Percentiles rank a stretch among this genome's conserved stretches.
Conservation (phyloP, 2,329 filamentous ascomycete genomes). For the Aspergillus texensis region DNA sequence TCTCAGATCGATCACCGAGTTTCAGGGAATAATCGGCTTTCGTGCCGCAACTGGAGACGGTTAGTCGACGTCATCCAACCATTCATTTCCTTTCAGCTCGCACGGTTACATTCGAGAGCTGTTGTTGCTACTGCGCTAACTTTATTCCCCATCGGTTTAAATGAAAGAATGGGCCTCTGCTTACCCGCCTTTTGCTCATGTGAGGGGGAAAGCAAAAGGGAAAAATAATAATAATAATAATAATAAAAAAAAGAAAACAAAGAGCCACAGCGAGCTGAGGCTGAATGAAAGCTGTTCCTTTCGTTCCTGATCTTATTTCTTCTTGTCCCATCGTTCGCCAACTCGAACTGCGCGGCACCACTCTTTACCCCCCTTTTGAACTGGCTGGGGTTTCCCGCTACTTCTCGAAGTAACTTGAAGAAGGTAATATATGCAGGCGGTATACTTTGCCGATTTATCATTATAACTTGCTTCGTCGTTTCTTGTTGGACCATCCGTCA, state of each 20-base stretch:
- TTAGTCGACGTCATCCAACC: constrained; percentile 1
- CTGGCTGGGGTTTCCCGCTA: not conserved
- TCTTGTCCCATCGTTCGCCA: not conserved
- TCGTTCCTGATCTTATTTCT: not conserved
- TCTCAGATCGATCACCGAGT: not conserved
- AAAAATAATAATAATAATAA: too few relatives aligned
- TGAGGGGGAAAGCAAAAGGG: not conserved
- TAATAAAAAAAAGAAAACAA: not conserved
- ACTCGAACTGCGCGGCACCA: not conserved
- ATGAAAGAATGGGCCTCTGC: constrained; percentile 1
- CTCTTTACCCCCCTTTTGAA: not conserved
- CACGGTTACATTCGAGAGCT: constrained; percentile 1
- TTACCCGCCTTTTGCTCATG: constrained; percentile 1
- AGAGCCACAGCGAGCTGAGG: not conserved
- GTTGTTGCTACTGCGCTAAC: not conserved
- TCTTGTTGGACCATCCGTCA: not conserved
- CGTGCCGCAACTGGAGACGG: not conserved
- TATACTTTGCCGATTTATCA: not conserved
- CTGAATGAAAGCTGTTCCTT: not conserved
- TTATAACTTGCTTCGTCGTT: not conserved
- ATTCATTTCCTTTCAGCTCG: not conserved
- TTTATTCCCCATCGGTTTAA: not conserved
- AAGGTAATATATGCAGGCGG: not conserved
- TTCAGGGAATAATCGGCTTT: not conserved
- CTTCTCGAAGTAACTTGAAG: not conserved